Base-by-base conservation (phyloP, 2,329 filamentous ascomycete genomes). In the Falciphora oryzae region DNA sequence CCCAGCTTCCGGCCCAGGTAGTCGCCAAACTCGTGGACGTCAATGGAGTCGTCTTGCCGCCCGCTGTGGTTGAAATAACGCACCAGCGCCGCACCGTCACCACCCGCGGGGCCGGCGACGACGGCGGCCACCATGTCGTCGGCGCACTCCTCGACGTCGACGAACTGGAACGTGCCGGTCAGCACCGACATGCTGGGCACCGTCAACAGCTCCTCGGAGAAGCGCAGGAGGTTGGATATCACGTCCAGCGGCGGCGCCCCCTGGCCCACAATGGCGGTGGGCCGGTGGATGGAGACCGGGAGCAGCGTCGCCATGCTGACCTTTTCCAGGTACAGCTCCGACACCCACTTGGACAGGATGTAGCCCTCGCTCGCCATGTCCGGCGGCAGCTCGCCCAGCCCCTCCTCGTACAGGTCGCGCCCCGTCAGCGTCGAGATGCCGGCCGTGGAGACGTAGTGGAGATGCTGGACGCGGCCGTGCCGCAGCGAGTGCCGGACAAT, bases 391-490 rank as follows among this genome's bases (percentile, higher is more conserved):
- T 59, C 27, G 4, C 63, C 32, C 5, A 66, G 65, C 6, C 67
- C 68, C 67, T 76, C 74, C 1, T 78, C 70, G 59, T 72, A 67
- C 0, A 63, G 35, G 67, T 79, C 77, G 61, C 67, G 22, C 25
- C 38, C 18, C 59, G 59, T 29, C 8, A 62, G 60, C 60, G 38
- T 31, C 32, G 38, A 32, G 35, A 62, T 53, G 35, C 60, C 69
- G 6, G 67, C 71, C 0, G 72, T 73, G 0, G 77, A 80, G 2
- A 80, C 64, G 62, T 71, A 80, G 67, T 79, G 77, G 38, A 80
- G 29, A 0, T 76, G 74, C 0, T 76, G 65, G 3, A 64, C 65
- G 5, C 71, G 69, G 0, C 65, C 63, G 0, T 73, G 57, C 4
- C 67, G 65, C 2, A 74, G 44, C 31, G 25, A 18, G 18, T 44